phyloP scores from a whole-genome alignment of 768 basidiomycete genomes.

The Pholiota conissans region DNA sequence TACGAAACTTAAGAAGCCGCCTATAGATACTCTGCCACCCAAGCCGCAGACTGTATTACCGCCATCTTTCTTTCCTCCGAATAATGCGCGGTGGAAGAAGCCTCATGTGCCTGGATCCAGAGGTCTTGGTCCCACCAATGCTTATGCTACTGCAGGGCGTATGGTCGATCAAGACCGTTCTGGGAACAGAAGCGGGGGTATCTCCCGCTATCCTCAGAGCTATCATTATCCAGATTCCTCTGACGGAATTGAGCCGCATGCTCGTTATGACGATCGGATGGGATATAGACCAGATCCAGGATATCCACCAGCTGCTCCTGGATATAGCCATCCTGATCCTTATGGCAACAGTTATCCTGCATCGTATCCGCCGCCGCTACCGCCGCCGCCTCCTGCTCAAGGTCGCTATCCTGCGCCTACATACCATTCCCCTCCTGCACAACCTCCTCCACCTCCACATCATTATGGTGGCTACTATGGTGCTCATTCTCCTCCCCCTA shows the following conservation, averaged over 20 bases:
- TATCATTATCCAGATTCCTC: conserved; percentile 10
- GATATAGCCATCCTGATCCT: conserved; percentile 17
- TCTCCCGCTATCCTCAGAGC: conserved; percentile 9
- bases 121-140: conserved; percentile 27
- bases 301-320: conserved; percentile 10
- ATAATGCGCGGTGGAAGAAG: conserved; percentile 22
- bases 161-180: conserved; percentile 26
- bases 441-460: neutral
- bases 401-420: conserved; percentile 12
- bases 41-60: conserved; percentile 6
- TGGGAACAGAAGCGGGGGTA: conserved; percentile 28
- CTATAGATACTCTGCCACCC: conserved; percentile 5
- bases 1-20: conserved; percentile 8
- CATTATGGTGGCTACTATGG: conserved; percentile 9
- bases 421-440: conserved; percentile 3
- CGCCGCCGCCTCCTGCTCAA: conserved; percentile 8
- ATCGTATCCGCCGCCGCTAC: conserved; percentile 9
- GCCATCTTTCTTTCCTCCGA: conserved; percentile 4
- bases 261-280: conserved; percentile 15
- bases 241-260: neutral
- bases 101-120: conserved; percentile 28
- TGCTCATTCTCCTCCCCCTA: neutral
- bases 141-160: conserved; percentile 23
- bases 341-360: conserved; percentile 17
- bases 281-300: conserved; percentile 16